Evolutionary conservation across 2,329 filamentous ascomycete species (phyloP), one percentile per base, ranked within the genome.

Genomic region (Tothia fuscella): DNA sequence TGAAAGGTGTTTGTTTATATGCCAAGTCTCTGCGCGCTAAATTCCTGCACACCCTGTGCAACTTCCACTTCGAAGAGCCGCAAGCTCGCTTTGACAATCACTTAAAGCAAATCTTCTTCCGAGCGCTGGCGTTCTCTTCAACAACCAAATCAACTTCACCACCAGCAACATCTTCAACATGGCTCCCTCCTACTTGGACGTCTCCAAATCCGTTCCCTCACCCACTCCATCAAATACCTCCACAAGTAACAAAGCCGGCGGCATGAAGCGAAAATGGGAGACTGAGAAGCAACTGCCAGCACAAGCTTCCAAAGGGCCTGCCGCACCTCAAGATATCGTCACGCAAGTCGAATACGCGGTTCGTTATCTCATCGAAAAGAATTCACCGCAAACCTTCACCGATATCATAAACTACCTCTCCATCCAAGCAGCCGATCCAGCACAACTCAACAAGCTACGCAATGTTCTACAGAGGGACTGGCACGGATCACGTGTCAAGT

Each of bases 321-420:
- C 38, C 17, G 13, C 17, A 17, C 16, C 13, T 16, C 28, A 16
- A 17, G 33, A 45, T 12, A 26, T 91, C 58, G 80, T 86, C 67
- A 93, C 87, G 10, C 84, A 93, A 59, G 80, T 95, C 57, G 76
- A 82, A 44, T 94, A 87, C 63, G 85, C 86, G 16, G 79, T 93
- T 57, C 78, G 88, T 48, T 84, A 86, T 57, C 76, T 94, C 63
- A 76, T 76, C 49, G 79, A 80, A 56, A 78, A 80, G 56, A 74
- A 75, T 45, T 65, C 77, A 46, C 65, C 81, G 42, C 75, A 87
- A 57, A 74, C 72, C 26, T 82, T 93, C 45, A 66, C 74, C 37
- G 81, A 89, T 49, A 80, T 95, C 50, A 74, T 91, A 51, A 75
- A 79, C 51, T 91, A 91, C 59, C 70, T 94, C 46, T 85, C 80